phyloP scores from a whole-genome alignment of 208 protist species.

The Blastocrithidia nonstop region DNA sequence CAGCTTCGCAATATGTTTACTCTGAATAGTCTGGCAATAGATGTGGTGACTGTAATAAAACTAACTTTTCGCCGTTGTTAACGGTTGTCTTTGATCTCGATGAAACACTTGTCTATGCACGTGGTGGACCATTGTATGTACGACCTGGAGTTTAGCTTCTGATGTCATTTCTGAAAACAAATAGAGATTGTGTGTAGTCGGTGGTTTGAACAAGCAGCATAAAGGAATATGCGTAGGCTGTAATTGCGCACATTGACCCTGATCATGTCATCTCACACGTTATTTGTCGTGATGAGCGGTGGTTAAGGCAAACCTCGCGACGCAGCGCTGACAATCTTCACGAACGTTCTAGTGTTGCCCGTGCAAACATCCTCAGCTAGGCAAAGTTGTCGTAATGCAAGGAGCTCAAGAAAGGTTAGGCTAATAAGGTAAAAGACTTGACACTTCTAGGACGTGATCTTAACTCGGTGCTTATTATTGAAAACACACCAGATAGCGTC shows the following conservation, averaged over 20 bases:
- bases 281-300: constrained; percentile 61
- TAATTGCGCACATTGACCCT: constrained; percentile 68
- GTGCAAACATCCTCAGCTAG: no score
- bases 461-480: constrained; percentile 64
- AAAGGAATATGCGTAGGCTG: constrained; percentile 72
- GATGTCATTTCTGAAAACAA: constrained; percentile 45
- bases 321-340: no score
- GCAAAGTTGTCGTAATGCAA: no score
- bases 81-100: constrained; percentile 87
- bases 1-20: no score
- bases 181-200: constrained; percentile 77
- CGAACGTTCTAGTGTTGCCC: no score
- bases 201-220: constrained; percentile 81
- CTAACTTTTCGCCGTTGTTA: no score
- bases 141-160: constrained; percentile 69
- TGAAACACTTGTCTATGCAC: constrained; percentile 82
- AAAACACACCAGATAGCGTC: constrained; percentile 89
- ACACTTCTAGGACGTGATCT: constrained; percentile 62
- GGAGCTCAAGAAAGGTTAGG: no score
- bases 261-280: constrained; percentile 42
- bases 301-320: constrained; percentile 43
- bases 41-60: no score
- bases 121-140: constrained; percentile 76
- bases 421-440: constrained; percentile 77
- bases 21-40: no score